phyloP scores from a whole-genome alignment of 2,329 filamentous ascomycete species.

The Aspergillus puulaauensis region DNA sequence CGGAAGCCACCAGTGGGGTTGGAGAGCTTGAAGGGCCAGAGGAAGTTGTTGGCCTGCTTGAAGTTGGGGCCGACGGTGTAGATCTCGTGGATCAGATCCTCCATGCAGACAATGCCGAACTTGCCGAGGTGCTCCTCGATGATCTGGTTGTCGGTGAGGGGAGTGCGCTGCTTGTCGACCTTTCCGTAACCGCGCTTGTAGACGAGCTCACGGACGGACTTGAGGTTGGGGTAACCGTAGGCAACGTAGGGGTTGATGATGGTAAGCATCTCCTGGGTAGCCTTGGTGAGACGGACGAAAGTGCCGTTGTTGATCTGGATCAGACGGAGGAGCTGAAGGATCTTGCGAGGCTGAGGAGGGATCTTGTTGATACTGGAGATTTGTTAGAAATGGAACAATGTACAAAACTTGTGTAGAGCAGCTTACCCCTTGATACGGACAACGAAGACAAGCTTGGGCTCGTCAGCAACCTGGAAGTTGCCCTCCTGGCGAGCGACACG shows the following conservation, averaged over 20 bases:
- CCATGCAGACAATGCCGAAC: conserved; percentile 98
- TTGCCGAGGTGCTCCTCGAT: conserved; percentile 96
- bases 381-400: conserved; percentile 8
- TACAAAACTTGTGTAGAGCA: not conserved
- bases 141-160: conserved; percentile 95
- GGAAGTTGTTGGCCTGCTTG: conserved; percentile 99
- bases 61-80: conserved; percentile 98
- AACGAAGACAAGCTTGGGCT: conserved; percentile 96
- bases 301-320: conserved; percentile 99
- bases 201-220: conserved; percentile 97
- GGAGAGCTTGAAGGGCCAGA: conserved; percentile 99
- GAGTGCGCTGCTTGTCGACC: conserved; percentile 95
- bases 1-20: conserved; percentile 98
- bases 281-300: conserved; percentile 97
- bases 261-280: conserved; percentile 94
- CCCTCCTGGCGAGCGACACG: conserved; percentile 89
- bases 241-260: conserved; percentile 98
- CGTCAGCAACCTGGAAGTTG: conserved; percentile 89
- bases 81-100: conserved; percentile 99
- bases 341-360: conserved; percentile 99
- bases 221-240: conserved; percentile 99
- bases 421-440: conserved; percentile 95
- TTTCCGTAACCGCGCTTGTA: conserved; percentile 99
- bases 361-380: conserved; percentile 98
- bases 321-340: conserved; percentile 97